A percentile compares a stretch with the other conserved stretches of the same genome.
These are phyloP conservation scores for Byssochlamys sp. DNA, from an alignment of 2,329 filamentous ascomycete genomes.

Conservation along the genomic window DNA sequence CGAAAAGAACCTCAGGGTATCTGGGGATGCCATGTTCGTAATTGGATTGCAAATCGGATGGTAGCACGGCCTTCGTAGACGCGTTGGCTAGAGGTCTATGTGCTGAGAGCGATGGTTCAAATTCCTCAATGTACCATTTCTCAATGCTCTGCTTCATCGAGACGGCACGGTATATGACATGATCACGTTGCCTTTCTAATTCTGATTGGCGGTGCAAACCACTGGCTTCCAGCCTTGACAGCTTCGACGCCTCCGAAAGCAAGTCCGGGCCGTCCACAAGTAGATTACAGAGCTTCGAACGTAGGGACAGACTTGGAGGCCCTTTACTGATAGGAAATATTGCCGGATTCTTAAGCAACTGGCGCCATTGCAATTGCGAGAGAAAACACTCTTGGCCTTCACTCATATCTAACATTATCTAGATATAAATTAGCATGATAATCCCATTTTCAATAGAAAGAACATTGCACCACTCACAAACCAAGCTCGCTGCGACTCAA, in stretches of 20 bases:
- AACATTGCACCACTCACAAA: slow-evolving; percentile 1
- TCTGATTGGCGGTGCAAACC: background rate
- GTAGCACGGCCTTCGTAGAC: background rate
- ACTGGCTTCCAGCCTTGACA: background rate
- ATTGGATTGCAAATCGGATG: background rate
- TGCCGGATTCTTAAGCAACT: background rate
- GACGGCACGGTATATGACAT: background rate
- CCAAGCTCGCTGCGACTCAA: slow-evolving; percentile 10
- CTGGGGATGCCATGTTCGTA: background rate
- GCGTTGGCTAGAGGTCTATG: background rate
- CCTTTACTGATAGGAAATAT: background rate
- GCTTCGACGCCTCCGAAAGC: slow-evolving; percentile 2
- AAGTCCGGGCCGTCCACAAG: slow-evolving; percentile 7
- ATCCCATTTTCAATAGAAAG: background rate
- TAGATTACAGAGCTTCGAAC: slow-evolving; percentile 7
- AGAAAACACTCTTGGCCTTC: slow-evolving; percentile 6
- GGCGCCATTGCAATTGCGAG: slow-evolving; percentile 5
- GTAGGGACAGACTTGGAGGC: slow-evolving; percentile 4
- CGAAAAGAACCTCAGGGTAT: slow-evolving; percentile 2
- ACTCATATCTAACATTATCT: slow-evolving; percentile 4
- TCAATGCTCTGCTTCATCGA: background rate
- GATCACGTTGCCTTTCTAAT: background rate
- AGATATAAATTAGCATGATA: background rate
- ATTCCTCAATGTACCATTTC: slow-evolving; percentile 1
- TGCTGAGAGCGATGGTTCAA: slow-evolving; percentile 3